Base-by-base conservation (phyloP, 192 early-diverging fungal species). In the Coemansia brasiliensis region DNA sequence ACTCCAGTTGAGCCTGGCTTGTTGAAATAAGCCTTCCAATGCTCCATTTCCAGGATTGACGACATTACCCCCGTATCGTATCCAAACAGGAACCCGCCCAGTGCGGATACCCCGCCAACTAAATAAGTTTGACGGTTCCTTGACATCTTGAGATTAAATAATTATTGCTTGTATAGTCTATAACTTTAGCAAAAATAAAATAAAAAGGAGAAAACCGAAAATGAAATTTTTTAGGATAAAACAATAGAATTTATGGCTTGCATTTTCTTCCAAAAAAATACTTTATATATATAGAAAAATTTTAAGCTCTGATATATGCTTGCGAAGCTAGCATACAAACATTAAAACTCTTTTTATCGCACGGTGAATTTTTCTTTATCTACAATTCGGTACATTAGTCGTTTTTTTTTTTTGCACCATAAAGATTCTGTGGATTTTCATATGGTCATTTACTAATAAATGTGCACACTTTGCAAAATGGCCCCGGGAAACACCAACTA, bases 61-160 rank as follows among this genome's bases (percentile, higher is more conserved):
- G 85, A 83, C 63, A 88, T 88, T 16, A 87, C 81, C 21, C 87
- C 90, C 9, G 80, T 86, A 70, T 92, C 90, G 57, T 89, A 92
- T 52, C 90, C 90, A 64, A 49, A 49, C 20, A 49, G 20, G 46
- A 49, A 49, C 13, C 46, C 46, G 0, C 83, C 86, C 25, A 87
- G 64, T 32, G 86, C 72, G 42, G 83, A 83, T 45, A 87, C 64
- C 1, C 63, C 43, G 37, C 71, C 73, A 5, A 72, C 80, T 42
- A 61, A 43, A 40, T 73, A 73, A 12, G 61, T 41, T 21, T 55
- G 51, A 15, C 51, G 12, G 43, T 63, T 42, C n/a, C 20, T 61
- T 26, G 52, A 51, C 61, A 63, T 63, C 3, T 52, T 61, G 29
- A 1, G 21, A 48, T 49, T 26, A 22, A 10, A 46, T 10, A 13